Evolutionary conservation across 1,284 basidiomycete species (phyloP).

Genomic region (Paramarasmius palmivorus): DNA sequence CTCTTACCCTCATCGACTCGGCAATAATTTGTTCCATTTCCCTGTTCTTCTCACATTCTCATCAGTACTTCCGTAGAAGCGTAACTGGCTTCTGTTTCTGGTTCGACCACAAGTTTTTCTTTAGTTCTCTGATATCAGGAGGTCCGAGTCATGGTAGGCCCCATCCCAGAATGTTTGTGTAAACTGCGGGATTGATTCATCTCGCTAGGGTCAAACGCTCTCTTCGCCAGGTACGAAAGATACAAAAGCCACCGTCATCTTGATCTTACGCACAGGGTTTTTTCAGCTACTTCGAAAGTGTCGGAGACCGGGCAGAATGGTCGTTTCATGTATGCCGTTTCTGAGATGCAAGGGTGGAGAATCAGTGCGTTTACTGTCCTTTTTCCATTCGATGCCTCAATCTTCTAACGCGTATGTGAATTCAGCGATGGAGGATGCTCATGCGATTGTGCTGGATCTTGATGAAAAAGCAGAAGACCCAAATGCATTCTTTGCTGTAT

Average conservation of each 20-base stretch:
- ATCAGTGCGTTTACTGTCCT: slow-evolving; percentile 69
- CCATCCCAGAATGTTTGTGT: too few species aligned
- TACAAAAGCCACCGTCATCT: neutral
- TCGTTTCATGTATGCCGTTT: slow-evolving; percentile 80
- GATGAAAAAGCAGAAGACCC: slow-evolving; percentile 52
- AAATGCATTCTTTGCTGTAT: slow-evolving; percentile 93
- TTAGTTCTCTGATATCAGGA: neutral
- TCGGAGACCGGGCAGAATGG: slow-evolving; percentile 80
- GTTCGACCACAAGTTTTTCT: neutral
- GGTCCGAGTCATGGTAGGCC: slow-evolving; percentile 6
- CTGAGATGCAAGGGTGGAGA: slow-evolving; percentile 99
- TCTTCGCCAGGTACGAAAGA: slow-evolving; percentile 31
- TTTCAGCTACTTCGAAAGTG: slow-evolving; percentile 81
- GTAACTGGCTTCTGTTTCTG: neutral
- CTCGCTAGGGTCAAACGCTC: slow-evolving; percentile 35
- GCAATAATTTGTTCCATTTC: too few species aligned
- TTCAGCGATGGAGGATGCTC: slow-evolving; percentile 97
- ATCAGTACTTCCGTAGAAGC: neutral
- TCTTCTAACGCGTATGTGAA: slow-evolving; percentile 14
- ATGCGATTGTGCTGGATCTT: slow-evolving; percentile 78
- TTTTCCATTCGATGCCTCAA: neutral
- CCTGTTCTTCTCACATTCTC: too few species aligned
- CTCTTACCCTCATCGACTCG: too few species aligned
- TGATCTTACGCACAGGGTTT: neutral
- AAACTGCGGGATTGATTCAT: neutral